Base-by-base conservation (phyloP, 495 filamentous ascomycete genomes). In the Penicillium coprophilum region DNA sequence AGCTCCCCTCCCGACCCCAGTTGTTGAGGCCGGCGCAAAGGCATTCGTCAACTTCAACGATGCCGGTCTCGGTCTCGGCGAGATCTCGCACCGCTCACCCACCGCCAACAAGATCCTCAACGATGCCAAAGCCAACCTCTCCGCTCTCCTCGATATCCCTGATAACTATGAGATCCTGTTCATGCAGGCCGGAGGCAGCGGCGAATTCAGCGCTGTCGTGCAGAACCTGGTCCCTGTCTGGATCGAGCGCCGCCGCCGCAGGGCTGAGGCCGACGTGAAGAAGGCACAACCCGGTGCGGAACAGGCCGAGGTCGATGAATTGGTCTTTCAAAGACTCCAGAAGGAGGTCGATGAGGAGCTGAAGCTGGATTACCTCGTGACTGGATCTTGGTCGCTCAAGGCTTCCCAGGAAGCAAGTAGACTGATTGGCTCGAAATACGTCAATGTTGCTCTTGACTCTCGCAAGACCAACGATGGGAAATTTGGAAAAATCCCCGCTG, bases 381-480 rank as follows among this genome's bases (percentile, higher is more conserved):
- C 94, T 36, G 92, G 93, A 55, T 72, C 69, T n/a, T 96, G 94
- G 93, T 92, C 89, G 28, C 78, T 89, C 58, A 96, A 97, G 72
- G 92, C 91, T n/a, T 86, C 82, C 41, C 87, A 92, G 70, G 93
- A 97, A 71, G 91, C 91, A 23, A 75, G 76, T 23, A 78, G 90
- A 36, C 71, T 97, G 3, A 68, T 95, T 0, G 92, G 92, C 5
- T 73, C 85, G 8, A 82, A 88, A 66, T 80, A 90, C 57, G 86
- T 95, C 64, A 96, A 96, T 70, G 70, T 96, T 32, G 91, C 80
- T 6, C 70, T 84, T 17, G 89, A 96, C 69, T 76, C 88, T 7
- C 80, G 88, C 36, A 81, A 83, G 53, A 68, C 69, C 53, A 90
- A 90, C 61, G 79, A 80, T 58, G 91, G 89, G n/a, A 96, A 95